Evolutionary conservation across 768 basidiomycete species (phyloP), one percentile per base, ranked within the genome.

Genomic region (Kwoniella pini): DNA sequence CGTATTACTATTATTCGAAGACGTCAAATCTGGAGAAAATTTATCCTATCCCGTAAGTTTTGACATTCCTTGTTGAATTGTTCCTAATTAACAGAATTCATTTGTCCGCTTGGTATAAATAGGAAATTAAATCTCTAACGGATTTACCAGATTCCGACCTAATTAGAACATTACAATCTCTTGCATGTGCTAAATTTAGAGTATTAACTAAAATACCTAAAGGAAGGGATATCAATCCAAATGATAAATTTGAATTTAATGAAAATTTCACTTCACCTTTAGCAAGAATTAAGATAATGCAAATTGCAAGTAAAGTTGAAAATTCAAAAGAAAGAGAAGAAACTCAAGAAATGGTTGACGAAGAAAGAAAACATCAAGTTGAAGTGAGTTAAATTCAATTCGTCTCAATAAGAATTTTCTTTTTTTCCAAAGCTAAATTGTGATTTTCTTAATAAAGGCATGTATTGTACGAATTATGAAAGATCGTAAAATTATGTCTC

Each of bases 401-500:
- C 39, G 27, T 44, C n/a, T n/a, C n/a, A n/a, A n/a, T n/a, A n/a
- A n/a, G n/a, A n/a, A n/a, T n/a, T n/a, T n/a, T n/a, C n/a, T n/a
- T n/a, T n/a, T n/a, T n/a, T n/a, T n/a, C n/a, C n/a, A n/a, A n/a
- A n/a, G n/a, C n/a, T n/a, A n/a, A n/a, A n/a, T n/a, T n/a, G n/a
- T 36, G 33, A 36, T 36, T 36, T 15, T 36, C 33, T 7, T 36
- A 36, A 2, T 28, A 2, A 63, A 99, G 94, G 96, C 96, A 1
- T 97, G 91, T 72, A 88, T 98, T 64, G 96, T 99, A 24, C 87
- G 96, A 30, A 87, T 97, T 27, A 98, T 99, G 95, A 98, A 98
- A 80, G 88, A 91, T 74, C 82, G 93, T 56, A 97, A 97, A 75
- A 84, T 85, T 54, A 87, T 98, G 86, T 80, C 82, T 5, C 91